A percentile compares a stretch with the other conserved stretches of the same genome.
phyloP scores from a whole-genome alignment of 2,329 filamentous ascomycete species.

The Mollisia scopiformis region DNA sequence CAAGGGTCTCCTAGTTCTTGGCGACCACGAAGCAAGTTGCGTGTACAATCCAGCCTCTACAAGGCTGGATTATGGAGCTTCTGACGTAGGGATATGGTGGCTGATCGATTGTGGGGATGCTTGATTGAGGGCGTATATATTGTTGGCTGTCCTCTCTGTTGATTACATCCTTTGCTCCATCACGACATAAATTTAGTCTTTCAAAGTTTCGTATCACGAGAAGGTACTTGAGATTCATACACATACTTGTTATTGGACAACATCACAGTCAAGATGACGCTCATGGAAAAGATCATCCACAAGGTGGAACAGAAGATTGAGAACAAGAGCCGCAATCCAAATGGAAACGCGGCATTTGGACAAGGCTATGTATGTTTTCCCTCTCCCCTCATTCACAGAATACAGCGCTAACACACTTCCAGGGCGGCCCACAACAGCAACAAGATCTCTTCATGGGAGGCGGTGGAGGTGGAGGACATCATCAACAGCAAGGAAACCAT shows the following conservation, averaged over 20 bases:
- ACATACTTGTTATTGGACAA: too few species aligned
- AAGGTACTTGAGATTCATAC: background rate
- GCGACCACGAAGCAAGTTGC: background rate
- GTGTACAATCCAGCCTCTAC: background rate
- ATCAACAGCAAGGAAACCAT: too few species aligned
- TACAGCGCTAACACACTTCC: background rate
- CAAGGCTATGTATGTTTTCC: background rate
- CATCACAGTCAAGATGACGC: background rate
- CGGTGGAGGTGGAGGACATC: background rate
- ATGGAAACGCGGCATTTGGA: background rate
- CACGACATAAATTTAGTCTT: background rate
- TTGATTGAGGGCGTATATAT: background rate
- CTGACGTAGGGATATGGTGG: background rate
- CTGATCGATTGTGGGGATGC: background rate
- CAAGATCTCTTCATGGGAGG: background rate
- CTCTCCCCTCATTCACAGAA: background rate
- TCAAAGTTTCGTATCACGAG: background rate
- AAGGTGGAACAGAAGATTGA: constrained; percentile 6
- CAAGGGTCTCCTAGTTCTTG: background rate
- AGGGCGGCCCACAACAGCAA: background rate
- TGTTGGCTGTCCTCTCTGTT: background rate
- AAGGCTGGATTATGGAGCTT: background rate
- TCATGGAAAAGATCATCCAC: constrained; percentile 4
- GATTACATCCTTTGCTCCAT: background rate
- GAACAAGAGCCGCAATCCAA: background rate